Percentiles rank a stretch among this genome's conserved stretches.
phyloP scores from a whole-genome alignment of 2,329 filamentous ascomycete species.

The Trichoderma harzianum region DNA sequence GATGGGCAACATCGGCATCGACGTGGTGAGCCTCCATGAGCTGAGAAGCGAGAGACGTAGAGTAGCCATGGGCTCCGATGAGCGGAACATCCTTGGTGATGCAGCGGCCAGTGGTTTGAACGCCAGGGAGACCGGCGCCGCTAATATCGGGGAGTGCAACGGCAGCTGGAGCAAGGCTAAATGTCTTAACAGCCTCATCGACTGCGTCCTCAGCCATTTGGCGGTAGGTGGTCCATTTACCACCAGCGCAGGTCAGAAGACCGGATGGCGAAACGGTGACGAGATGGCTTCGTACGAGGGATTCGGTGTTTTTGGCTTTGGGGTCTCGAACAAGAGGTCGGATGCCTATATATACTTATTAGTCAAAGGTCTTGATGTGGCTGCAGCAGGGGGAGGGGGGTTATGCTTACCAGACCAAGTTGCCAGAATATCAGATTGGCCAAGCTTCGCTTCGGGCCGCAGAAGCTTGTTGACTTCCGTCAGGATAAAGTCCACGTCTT shows the following conservation, averaged over 20 bases:
- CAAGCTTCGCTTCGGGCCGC: slow-evolving; percentile 70
- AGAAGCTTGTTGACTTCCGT: slow-evolving; percentile 74
- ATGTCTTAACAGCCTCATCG: slow-evolving; percentile 69
- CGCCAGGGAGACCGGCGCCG: slow-evolving; percentile 50
- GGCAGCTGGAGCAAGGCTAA: slow-evolving; percentile 54
- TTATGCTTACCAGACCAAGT: slow-evolving; percentile 67
- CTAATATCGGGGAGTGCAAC: slow-evolving; percentile 60
- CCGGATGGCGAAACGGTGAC: slow-evolving; percentile 72
- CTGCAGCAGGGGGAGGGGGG: background rate
- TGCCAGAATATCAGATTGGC: slow-evolving; percentile 71
- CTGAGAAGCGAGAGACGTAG: slow-evolving; percentile 33
- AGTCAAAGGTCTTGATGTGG: slow-evolving; percentile 11
- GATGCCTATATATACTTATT: slow-evolving; percentile 45
- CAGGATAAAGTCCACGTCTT: slow-evolving; percentile 80
- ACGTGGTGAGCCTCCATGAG: slow-evolving; percentile 37
- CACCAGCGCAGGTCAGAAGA: slow-evolving; percentile 75
- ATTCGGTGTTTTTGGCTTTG: slow-evolving; percentile 77
- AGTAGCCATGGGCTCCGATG: slow-evolving; percentile 71
- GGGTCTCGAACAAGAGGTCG: slow-evolving; percentile 78
- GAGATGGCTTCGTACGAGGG: slow-evolving; percentile 78
- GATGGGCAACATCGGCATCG: slow-evolving; percentile 40
- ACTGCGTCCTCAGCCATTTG: slow-evolving; percentile 87
- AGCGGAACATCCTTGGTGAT: slow-evolving; percentile 72
- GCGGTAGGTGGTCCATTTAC: slow-evolving; percentile 86
- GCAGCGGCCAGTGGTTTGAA: slow-evolving; percentile 64